phyloP scores from a whole-genome alignment of 2,329 filamentous ascomycete genomes.

The Sclerotinia spermophila region DNA sequence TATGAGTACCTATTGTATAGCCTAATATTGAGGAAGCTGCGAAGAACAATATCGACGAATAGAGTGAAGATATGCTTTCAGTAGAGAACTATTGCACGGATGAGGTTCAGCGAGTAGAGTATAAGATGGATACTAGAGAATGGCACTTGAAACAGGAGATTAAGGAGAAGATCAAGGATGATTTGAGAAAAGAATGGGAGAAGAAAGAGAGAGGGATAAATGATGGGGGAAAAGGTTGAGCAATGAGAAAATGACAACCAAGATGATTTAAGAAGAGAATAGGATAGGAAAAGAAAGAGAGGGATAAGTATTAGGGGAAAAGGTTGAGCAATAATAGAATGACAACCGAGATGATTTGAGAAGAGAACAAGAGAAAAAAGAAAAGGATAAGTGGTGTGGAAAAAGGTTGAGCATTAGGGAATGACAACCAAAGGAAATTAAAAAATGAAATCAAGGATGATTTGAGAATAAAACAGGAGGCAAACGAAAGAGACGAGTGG shows the following conservation, averaged over 20 bases:
- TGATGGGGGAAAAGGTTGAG: background rate
- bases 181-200: background rate
- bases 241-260: no score
- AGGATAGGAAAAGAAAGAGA: no score
- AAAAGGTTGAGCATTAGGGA: background rate
- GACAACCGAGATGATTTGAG: background rate
- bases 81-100: background rate
- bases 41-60: background rate
- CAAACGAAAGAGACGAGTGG: no score
- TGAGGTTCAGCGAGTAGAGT: background rate
- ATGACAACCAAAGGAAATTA: no score
- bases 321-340: no score
- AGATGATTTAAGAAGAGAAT: background rate
- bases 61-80: background rate
- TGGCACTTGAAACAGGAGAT: background rate
- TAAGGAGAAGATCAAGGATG: fast-evolving
- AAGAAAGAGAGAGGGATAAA: background rate
- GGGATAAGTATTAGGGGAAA: no score
- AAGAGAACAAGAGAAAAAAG: background rate
- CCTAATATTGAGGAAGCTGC: background rate
- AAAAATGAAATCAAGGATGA: background rate
- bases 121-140: background rate
- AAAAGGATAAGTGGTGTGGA: background rate
- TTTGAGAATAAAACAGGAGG: background rate
- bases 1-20: no score